Base-by-base conservation (phyloP, 192 early-diverging fungal species). In the Podila clonocystis region DNA sequence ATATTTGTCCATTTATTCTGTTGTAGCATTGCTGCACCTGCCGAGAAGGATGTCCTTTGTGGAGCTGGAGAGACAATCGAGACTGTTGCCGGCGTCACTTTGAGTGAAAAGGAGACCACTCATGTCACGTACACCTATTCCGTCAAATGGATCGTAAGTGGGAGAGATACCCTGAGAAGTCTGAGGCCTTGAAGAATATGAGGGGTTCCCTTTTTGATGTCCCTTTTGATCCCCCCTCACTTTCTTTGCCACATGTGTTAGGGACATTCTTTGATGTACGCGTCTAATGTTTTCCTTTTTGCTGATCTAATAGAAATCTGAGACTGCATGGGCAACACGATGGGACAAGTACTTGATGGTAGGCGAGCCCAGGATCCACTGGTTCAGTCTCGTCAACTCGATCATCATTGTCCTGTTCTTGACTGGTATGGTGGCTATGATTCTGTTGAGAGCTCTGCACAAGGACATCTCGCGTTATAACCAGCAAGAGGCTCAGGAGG, bases 391-490 rank as follows among this genome's bases (percentile, higher is more conserved):
- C 67, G 91, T 96, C 50, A 97, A 99, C 86, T 97, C 97, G 19
- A 91, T 94, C 62, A 91, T 97, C 72, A 96, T 99, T 78, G 95
- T 98, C 12, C 73, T 98, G 2, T 95, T 98, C 87, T 88, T 98
- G 70, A 90, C 92, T 17, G 96, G 95, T 17, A 92, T 98, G 90
- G 95, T 99, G 5, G 93, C 90, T 13, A 90, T 97, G 82, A 95
- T 99, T 65, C 85, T 99, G 50, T 75, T 96, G 50, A 91, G 97
- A 26, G 93, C 96, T 24, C 85, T 99, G 59, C 93, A 93, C 83
- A 93, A 94, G 72, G 97, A 99, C 83, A 96, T 95, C 84, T 92
- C 95, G 15, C 91, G 97, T 24, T 99, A 99, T 80, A 96, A 99
- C 70, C 82, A 83, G 19, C 72, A 85, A 36, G 88, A 89, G 55